phyloP scores from a whole-genome alignment of 441 rosid species.

The Erodium moschatum region DNA sequence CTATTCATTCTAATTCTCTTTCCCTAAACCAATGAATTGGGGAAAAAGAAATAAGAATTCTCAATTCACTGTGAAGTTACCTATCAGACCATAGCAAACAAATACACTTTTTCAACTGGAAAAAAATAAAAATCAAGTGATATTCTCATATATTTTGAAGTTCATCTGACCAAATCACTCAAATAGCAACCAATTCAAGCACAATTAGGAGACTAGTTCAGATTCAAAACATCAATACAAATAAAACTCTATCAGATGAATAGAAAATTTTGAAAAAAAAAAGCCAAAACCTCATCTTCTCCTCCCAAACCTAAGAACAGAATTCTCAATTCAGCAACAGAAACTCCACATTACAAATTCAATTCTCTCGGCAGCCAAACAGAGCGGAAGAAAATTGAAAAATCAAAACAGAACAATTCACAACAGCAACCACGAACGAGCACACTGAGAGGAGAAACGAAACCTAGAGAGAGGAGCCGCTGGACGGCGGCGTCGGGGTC shows the following conservation, averaged over 20 bases:
- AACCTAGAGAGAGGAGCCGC: slow-evolving; percentile 56
- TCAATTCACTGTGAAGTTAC: too few species aligned
- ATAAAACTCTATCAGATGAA: background rate
- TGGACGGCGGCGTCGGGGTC: slow-evolving; percentile 53
- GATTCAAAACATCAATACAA: background rate
- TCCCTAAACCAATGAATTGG: too few species aligned
- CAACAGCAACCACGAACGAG: too few species aligned
- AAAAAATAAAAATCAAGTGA: background rate
- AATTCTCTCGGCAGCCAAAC: background rate
- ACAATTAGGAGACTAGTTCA: background rate
- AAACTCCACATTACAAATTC: too few species aligned
- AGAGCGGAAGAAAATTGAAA: background rate
- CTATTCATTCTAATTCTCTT: background rate
- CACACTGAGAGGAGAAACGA: background rate
- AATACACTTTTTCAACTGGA: background rate
- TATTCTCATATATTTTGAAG: background rate
- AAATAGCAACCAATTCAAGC: background rate
- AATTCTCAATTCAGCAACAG: too few species aligned
- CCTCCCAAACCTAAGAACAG: too few species aligned
- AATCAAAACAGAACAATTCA: background rate
- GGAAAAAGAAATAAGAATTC: too few species aligned
- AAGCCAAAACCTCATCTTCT: too few species aligned
- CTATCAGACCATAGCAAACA: background rate
- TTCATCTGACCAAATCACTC: background rate
- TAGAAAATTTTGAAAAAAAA: too few species aligned